Evolutionary conservation across 2,329 filamentous ascomycete species (phyloP), one percentile per base, ranked within the genome.

Genomic region (Fusarium multiceps): DNA sequence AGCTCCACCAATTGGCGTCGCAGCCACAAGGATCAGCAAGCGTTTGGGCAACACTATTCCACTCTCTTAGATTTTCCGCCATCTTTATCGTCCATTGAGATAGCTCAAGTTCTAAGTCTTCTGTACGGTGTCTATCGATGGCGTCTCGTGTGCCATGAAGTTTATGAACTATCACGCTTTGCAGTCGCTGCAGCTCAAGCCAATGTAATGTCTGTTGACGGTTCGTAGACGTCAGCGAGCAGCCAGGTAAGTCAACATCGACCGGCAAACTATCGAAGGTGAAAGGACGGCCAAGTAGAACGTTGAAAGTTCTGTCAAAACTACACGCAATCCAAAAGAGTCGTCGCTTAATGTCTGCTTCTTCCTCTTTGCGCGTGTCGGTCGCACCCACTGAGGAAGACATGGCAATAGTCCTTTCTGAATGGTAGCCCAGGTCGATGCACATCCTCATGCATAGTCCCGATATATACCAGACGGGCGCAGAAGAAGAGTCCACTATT

Each of bases 371-470:
- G 8, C 10, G 4, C 1, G 3, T 2, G 0, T 43, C 34, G 2
- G 16, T 9, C 2, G 14, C 7, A 0, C 2, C 9, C 3, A 3
- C 1, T 13, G 25, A 41, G 7, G 30, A 58, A 18, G 50, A 32
- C 5, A 64, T 27, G 4, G 5, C 3, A 2, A 64, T 64, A 5
- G 50, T 64, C 3, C 37, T 49, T 18, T 64, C 59, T 8, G 50
- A 58, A 18, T 64, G 61, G 11, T 58, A 64, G 6, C 61, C 61
- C 0, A 64, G n/a, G 3, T 64, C 61, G 16, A 64, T 58, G 7
- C 61, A 64, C 61, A 64, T 64, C 2, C 61, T 30, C 61, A 64
- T 64, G 7, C 61, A 64, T 4, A 64, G 18, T 1, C 61, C 61
- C 0, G 61, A 64, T 21, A 64, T 64, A n/a, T 64, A 64, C 59